Evolutionary conservation across 352 stramenopile genomes (phyloP), one percentile per base, ranked within the genome.

Genomic region (Peronospora belbahrii): DNA sequence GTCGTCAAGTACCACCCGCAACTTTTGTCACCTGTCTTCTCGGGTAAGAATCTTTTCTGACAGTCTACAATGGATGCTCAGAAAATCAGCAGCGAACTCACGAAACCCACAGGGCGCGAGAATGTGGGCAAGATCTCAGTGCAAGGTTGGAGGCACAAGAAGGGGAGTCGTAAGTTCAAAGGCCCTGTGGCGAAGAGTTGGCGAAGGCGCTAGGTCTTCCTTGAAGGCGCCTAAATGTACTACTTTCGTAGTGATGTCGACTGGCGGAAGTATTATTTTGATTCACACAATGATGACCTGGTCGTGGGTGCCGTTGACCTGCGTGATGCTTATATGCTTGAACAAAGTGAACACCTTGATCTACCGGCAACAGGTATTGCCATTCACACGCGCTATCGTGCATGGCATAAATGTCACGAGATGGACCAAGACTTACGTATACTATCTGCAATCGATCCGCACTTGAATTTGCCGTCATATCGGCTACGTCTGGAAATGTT

Each of bases 231-330:
- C 31, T 88, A 85, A 61, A 91, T 91, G 58, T 91, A 85, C 63
- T 91, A 91, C 52, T 91, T 91, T 60, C 79, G 88, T 53, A 78
- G 71, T 30, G 67, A 74, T 32, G 74, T 91, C n/a, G 76, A 91
- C 57, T 85, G 72, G 39, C 76, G 79, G 57, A 85, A 88, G 68
- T 91, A 85, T n/a, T n/a, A n/a, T 55, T 91, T 91, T 51, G 86
- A 81, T 56, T 85, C 74, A 42, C 74, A 76, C 23, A 88, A 82
- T 32, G 67, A 57, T 13, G 79, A 91, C 45, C 58, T 91, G 14
- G 75, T 85, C 8, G 69, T 91, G 20, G 79, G 79, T 15, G 76
- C 79, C 24, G 71, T 91, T 24, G 79, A 91, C 30, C 46, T 91
- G 14, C 70, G 74, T 8, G 77, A 86, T 46, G 79, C 70, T 19